Percentiles rank a stretch among this genome's conserved stretches.
Conservation (phyloP, 805 yeast species). For the Wickerhamomyces subpelliculosus region DNA sequence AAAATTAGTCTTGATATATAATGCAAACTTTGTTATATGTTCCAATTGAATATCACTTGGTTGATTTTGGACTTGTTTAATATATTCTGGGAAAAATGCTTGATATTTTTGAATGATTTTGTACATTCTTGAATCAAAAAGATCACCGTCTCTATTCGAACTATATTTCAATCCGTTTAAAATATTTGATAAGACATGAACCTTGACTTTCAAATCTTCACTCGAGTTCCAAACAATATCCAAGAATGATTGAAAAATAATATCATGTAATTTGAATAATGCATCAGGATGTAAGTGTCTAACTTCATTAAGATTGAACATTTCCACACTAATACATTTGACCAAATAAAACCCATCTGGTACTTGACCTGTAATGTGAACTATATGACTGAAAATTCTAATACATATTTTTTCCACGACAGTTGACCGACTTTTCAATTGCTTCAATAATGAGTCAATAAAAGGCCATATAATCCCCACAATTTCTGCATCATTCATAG, state of each 20-base stretch:
- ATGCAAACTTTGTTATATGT: conserved; percentile 10
- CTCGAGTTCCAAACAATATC: neutral
- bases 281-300: conserved; percentile 3
- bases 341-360: neutral
- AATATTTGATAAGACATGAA: neutral
- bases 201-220: neutral
- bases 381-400: neutral
- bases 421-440: too few species aligned
- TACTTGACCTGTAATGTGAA: conserved; percentile 1
- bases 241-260: neutral
- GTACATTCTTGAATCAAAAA: too few species aligned
- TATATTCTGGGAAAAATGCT: conserved; percentile 1
- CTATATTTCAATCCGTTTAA: neutral
- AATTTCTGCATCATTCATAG: neutral
- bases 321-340: conserved; percentile 3
- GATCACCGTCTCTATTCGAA: neutral
- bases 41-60: conserved; percentile 3
- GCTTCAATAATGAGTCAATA: neutral
- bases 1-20: conserved; percentile 12
- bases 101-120: conserved; percentile 4
- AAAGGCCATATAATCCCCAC: neutral
- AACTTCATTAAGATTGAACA: conserved; percentile 8
- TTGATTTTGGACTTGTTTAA: neutral
- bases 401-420: neutral
- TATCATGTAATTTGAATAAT: conserved; percentile 2